A percentile compares a stretch with the other conserved stretches of the same genome.
Conservation (phyloP, 768 basidiomycete species). For the Galerina sulciceps region DNA sequence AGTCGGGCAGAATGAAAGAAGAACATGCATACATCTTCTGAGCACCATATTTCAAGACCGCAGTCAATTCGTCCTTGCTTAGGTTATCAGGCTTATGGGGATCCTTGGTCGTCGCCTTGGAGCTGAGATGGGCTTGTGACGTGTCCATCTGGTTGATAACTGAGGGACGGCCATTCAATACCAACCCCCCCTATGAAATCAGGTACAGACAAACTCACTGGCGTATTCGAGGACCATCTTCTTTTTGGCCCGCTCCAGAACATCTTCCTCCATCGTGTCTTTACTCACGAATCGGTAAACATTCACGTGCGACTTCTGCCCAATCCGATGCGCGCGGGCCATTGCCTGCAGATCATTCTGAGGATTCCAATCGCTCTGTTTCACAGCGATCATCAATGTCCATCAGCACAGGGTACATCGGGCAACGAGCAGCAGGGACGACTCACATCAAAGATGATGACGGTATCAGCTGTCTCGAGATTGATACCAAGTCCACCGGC, state of each 20-base stretch:
- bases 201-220: constrained; percentile 61
- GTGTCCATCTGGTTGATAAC: constrained; percentile 99
- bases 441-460: constrained; percentile 97
- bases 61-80: constrained; percentile 95
- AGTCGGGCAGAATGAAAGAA: constrained; percentile 2
- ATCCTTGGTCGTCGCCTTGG: constrained; percentile 72
- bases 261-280: constrained; percentile 99
- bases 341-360: constrained; percentile 99
- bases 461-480: constrained; percentile 97
- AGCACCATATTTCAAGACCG: constrained; percentile 98
- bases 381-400: constrained; percentile 6
- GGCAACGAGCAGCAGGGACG: constrained; percentile 8
- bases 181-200: constrained; percentile 3
- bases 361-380: constrained; percentile 95
- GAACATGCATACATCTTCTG: constrained; percentile 81
- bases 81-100: constrained; percentile 78
- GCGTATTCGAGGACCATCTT: constrained; percentile 99
- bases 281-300: constrained; percentile 99
- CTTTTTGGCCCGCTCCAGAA: constrained; percentile 96
- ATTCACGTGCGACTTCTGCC: constrained; percentile 97
- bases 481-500: constrained; percentile 99
- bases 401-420: constrained; percentile 13
- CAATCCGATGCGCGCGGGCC: constrained; percentile 99
- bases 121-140: constrained; percentile 92
- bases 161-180: constrained; percentile 32